Conservation (phyloP, 768 basidiomycete genomes). For the Boletus subcaerulescens region DNA sequence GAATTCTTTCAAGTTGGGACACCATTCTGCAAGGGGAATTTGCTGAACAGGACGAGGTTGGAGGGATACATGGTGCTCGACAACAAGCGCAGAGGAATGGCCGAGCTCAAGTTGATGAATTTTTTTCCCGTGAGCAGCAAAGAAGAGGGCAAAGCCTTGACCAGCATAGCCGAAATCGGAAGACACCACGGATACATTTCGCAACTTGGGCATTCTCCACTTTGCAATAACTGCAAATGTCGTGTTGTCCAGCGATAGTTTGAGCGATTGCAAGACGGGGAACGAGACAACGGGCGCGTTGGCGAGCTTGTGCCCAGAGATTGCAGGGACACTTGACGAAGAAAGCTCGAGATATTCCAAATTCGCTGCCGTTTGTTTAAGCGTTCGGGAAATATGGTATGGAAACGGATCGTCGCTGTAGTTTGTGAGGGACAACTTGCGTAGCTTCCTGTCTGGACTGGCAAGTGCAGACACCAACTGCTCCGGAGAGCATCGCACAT, state of each 20-base stretch:
- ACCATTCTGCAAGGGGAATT: conserved; percentile 62
- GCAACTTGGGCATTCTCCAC: conserved; percentile 64
- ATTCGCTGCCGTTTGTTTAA: conserved; percentile 47
- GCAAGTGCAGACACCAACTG: conserved; percentile 59
- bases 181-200: conserved; percentile 63
- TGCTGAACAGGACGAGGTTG: conserved; percentile 34
- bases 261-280: conserved; percentile 66
- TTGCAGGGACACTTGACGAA: conserved; percentile 49
- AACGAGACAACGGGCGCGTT: conserved; percentile 35
- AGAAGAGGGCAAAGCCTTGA: conserved; percentile 61
- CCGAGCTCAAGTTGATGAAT: conserved; percentile 69
- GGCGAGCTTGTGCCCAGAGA: conserved; percentile 29
- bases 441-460: conserved; percentile 49
- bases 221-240: conserved; percentile 64
- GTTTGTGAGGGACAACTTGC: conserved; percentile 66
- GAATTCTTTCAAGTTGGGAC: conserved; percentile 65
- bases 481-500: conserved; percentile 49
- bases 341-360: conserved; percentile 70
- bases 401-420: conserved; percentile 64
- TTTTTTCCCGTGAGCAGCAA: conserved; percentile 60
- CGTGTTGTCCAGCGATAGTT: conserved; percentile 67
- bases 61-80: conserved; percentile 62
- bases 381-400: conserved; percentile 51
- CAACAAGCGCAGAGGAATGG: conserved; percentile 63
- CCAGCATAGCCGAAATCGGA: conserved; percentile 72